These are phyloP conservation scores for Aegilops umbellulata DNA, from an alignment of 176 grass and related monocot species.

Conservation along the genomic window DNA sequence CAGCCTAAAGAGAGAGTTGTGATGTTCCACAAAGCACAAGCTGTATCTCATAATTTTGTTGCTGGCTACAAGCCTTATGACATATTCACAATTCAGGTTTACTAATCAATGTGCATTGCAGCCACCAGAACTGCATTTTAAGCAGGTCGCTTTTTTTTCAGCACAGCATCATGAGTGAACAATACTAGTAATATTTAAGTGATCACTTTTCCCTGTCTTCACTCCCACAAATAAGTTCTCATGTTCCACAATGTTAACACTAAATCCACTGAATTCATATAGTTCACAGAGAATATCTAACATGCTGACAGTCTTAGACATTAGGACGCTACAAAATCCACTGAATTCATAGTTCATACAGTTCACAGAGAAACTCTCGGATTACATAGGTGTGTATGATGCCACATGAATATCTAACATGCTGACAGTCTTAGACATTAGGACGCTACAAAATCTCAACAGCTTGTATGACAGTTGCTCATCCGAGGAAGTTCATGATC, in stretches of 20 bases:
- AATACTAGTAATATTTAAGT: neutral
- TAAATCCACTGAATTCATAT: neutral
- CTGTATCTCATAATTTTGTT: neutral
- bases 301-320: too few relatives aligned
- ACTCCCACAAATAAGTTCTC: neutral
- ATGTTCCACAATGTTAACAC: neutral
- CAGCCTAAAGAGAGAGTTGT: neutral
- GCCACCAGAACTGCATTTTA: neutral
- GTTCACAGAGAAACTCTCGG: neutral
- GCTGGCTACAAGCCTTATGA: neutral
- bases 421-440: neutral
- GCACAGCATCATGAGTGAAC: neutral
- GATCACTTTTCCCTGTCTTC: neutral
- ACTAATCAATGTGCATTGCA: neutral
- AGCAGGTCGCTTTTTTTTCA: neutral
- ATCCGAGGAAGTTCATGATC: slow-evolving; percentile 95
- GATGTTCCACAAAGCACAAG: too few relatives aligned
- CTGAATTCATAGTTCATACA: neutral
- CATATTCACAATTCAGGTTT: neutral
- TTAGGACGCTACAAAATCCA: too few relatives aligned
- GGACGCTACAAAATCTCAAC: slow-evolving; percentile 15
- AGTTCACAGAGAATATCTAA: neutral
- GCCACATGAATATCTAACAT: slow-evolving; percentile 1
- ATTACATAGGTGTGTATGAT: slow-evolving; percentile 13
- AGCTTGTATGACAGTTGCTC: neutral